A percentile compares a stretch with the other conserved stretches of the same genome.
Evolutionary conservation across 805 yeast species (phyloP).

Genomic region (Candida orba): DNA sequence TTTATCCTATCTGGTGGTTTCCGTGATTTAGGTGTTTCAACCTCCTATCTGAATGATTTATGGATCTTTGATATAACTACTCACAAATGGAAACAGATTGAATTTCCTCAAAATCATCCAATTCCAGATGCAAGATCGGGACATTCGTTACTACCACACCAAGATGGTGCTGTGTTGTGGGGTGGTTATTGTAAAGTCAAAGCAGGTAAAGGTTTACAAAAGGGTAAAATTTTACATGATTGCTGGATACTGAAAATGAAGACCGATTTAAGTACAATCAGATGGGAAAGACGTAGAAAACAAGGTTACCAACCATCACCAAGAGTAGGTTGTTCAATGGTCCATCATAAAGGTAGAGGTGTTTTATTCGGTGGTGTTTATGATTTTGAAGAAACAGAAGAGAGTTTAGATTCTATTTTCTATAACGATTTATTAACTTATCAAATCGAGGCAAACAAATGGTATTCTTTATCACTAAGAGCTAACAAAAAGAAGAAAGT

Average conservation of each 20-base stretch:
- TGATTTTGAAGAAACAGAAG: conserved; percentile 94
- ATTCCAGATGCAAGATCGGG: conserved; percentile 92
- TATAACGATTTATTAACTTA: conserved; percentile 76
- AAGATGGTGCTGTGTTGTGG: conserved; percentile 78
- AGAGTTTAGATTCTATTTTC: conserved; percentile 75
- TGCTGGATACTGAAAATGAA: conserved; percentile 87
- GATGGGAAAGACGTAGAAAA: conserved; percentile 87
- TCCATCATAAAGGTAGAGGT: conserved; percentile 85
- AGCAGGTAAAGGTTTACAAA: conserved; percentile 80
- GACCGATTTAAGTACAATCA: conserved; percentile 57
- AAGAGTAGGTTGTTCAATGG: conserved; percentile 92
- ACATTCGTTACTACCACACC: conserved; percentile 73
- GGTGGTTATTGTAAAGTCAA: conserved; percentile 95
- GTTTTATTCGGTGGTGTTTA: conserved; percentile 92
- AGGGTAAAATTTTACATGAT: conserved; percentile 84
- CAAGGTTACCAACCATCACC: conserved; percentile 90
- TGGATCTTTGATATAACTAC: conserved; percentile 91
- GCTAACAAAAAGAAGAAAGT: conserved; percentile 46
- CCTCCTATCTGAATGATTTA: conserved; percentile 76
- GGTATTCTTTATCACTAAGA: conserved; percentile 70
- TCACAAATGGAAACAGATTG: conserved; percentile 87
- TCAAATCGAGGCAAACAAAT: conserved; percentile 79
- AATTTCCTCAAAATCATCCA: conserved; percentile 73
- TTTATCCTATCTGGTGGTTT: conserved; percentile 87
- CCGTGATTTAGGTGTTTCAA: conserved; percentile 76